Evolutionary conservation across 73 alveolate species (phyloP).

Genomic region (Paramecium octaurelia): DNA sequence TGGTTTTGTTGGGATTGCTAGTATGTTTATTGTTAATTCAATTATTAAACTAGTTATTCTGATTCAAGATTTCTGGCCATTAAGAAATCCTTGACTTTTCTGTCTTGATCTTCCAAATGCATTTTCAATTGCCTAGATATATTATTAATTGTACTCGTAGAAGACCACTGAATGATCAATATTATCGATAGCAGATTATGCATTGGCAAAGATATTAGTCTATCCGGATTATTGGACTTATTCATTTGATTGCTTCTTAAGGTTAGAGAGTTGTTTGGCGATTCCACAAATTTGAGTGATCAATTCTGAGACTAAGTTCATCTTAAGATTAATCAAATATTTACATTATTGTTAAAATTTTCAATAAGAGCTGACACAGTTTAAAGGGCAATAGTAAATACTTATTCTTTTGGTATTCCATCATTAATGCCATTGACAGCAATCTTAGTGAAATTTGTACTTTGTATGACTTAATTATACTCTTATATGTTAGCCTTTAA

Average conservation of each 20-base stretch:
- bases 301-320: background rate
- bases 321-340: background rate
- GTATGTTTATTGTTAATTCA: background rate
- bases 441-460: background rate
- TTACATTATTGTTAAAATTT: background rate
- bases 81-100: background rate
- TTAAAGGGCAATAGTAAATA: background rate
- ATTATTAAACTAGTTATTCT: background rate
- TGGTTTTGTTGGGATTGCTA: background rate
- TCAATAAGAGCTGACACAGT: background rate
- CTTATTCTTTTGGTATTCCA: background rate
- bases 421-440: slow-evolving; percentile 1
- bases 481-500: background rate
- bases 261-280: background rate
- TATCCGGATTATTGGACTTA: background rate
- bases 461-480: background rate
- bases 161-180: slow-evolving; percentile 30
- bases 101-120: slow-evolving; percentile 11
- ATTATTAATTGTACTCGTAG: background rate
- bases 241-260: background rate
- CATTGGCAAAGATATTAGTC: background rate
- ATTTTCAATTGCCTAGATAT: background rate
- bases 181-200: background rate
- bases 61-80: slow-evolving; percentile 20
- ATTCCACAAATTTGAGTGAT: background rate